These are phyloP conservation scores for Climacium dendroides DNA, from an alignment of 225 moss, liverwort and hornwort genomes.

Conservation along the genomic window DNA sequence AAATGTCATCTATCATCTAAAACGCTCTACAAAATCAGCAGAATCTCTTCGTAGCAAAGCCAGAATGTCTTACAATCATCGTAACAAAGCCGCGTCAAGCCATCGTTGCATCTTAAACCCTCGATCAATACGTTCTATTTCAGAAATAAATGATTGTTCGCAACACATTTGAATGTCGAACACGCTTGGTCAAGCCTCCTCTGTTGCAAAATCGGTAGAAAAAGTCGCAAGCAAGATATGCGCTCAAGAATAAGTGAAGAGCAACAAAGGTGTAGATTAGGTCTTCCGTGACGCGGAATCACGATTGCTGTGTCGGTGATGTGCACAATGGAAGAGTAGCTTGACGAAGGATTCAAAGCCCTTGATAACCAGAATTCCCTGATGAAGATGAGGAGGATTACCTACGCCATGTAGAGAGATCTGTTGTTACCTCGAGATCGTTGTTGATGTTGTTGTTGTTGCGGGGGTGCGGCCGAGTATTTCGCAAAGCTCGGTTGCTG, in stretches of 20 bases:
- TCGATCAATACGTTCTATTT: neutral
- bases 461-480: neutral
- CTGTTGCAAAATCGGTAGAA: neutral
- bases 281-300: neutral
- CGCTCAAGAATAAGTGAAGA: neutral
- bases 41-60: neutral
- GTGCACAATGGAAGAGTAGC: neutral
- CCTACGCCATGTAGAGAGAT: slow-evolving; percentile 34
- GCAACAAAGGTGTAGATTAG: neutral
- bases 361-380: neutral
- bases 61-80: neutral
- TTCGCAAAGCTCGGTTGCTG: neutral
- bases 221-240: neutral
- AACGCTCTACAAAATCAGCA: neutral
- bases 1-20: neutral
- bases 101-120: neutral
- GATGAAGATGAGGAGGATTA: neutral
- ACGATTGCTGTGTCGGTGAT: neutral
- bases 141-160: neutral
- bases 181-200: neutral
- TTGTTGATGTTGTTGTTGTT: neutral
- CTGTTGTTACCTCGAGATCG: neutral
- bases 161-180: neutral
- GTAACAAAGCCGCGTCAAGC: neutral
- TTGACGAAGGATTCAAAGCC: neutral